Evolutionary conservation across 2,329 filamentous ascomycete species (phyloP).

Genomic region (Triangularia setosa): DNA sequence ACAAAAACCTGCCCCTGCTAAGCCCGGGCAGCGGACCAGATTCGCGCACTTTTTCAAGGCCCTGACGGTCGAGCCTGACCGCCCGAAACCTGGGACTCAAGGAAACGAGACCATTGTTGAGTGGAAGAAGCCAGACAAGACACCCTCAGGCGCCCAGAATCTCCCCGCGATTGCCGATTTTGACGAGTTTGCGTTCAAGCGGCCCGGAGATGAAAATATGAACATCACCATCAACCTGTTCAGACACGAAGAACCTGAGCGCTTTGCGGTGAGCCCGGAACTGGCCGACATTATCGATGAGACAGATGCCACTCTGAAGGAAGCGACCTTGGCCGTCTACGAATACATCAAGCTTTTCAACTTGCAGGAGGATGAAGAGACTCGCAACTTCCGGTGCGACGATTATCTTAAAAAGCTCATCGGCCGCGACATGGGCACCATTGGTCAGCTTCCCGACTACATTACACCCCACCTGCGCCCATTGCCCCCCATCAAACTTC

Average conservation of each 20-base stretch:
- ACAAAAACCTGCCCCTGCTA: constrained; percentile 29
- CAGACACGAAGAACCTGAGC: constrained; percentile 80
- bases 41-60: constrained; percentile 79
- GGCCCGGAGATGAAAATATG: constrained; percentile 85
- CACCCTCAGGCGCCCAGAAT: constrained; percentile 45
- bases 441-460: constrained; percentile 79
- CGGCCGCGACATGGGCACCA: constrained; percentile 70
- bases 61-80: constrained; percentile 71
- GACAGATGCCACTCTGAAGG: constrained; percentile 79
- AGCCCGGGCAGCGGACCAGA: constrained; percentile 44
- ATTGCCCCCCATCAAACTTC: constrained; percentile 75
- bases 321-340: constrained; percentile 88
- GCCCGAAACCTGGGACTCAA: constrained; percentile 51
- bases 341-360: constrained; percentile 86
- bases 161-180: constrained; percentile 71
- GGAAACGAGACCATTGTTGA: constrained; percentile 61
- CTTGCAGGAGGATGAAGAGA: constrained; percentile 91
- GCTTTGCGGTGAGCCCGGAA: constrained; percentile 73
- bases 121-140: constrained; percentile 77
- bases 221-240: constrained; percentile 86
- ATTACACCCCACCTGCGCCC: constrained; percentile 74
- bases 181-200: constrained; percentile 86
- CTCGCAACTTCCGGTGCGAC: constrained; percentile 87
- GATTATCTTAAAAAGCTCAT: constrained; percentile 70
- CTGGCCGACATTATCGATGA: constrained; percentile 83